Percentiles rank a stretch among this genome's conserved stretches.
phyloP scores from a whole-genome alignment of 2,329 filamentous ascomycete genomes.

The Rachicladosporium sp. region DNA sequence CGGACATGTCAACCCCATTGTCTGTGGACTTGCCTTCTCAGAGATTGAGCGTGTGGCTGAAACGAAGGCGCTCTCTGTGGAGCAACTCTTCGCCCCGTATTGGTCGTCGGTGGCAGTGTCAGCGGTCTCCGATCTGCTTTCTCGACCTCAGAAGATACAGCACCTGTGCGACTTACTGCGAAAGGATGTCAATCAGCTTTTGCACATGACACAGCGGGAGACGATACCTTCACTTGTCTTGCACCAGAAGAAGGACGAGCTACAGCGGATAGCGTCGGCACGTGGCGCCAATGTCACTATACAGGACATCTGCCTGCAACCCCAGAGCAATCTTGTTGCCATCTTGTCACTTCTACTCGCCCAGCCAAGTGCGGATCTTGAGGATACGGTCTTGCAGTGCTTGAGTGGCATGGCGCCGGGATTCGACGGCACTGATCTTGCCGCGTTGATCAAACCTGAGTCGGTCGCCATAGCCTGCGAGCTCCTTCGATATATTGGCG shows the following conservation, averaged over 20 bases:
- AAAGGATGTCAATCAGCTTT: conserved; percentile 60
- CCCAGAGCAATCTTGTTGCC: conserved; percentile 42
- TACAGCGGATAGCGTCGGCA: conserved; percentile 69
- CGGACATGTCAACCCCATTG: conserved; percentile 66
- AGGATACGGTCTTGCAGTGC: conserved; percentile 55
- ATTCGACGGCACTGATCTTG: conserved; percentile 54
- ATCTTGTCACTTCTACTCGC: conserved; percentile 47
- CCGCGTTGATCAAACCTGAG: conserved; percentile 60
- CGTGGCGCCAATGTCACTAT: conserved; percentile 38
- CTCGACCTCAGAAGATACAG: conserved; percentile 69
- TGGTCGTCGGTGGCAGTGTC: conserved; percentile 77
- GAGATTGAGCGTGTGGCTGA: conserved; percentile 67
- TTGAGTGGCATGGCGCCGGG: conserved; percentile 57
- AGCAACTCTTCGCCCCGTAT: conserved; percentile 62
- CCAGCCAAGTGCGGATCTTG: conserved; percentile 47
- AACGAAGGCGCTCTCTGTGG: conserved; percentile 44
- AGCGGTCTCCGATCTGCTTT: conserved; percentile 68
- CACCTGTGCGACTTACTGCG: conserved; percentile 70
- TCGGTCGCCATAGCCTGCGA: conserved; percentile 67
- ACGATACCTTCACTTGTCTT: conserved; percentile 81
- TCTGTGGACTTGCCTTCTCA: conserved; percentile 71
- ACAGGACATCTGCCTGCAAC: conserved; percentile 50
- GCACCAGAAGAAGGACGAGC: conserved; percentile 61
- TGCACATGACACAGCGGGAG: conserved; percentile 64
- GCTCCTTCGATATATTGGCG: conserved; percentile 66